These are phyloP conservation scores for Thymus quinquecostatus DNA, from an alignment of 257 asterid genomes.

Conservation along the genomic window DNA sequence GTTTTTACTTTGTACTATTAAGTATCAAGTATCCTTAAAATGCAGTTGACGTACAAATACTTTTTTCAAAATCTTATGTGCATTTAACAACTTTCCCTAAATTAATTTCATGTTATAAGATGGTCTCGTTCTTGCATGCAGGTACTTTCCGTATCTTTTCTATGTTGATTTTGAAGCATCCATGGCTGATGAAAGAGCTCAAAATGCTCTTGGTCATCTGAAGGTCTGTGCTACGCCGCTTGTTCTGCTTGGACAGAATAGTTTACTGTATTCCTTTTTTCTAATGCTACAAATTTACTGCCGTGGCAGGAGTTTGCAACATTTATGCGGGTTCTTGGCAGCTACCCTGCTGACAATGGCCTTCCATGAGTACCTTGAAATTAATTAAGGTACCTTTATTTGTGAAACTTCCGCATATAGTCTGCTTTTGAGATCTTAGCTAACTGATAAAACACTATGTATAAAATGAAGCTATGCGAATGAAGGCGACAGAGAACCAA, in stretches of 20 bases:
- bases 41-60: slow-evolving; percentile 4
- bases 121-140: slow-evolving; percentile 42
- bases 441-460: neutral
- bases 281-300: neutral
- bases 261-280: too few species aligned
- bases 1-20: neutral
- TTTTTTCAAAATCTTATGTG: slow-evolving; percentile 7
- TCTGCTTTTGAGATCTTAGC: slow-evolving; percentile 10
- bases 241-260: too few species aligned
- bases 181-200: slow-evolving; percentile 98
- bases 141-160: slow-evolving; percentile 94
- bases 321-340: slow-evolving; percentile 92
- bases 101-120: slow-evolving; percentile 27
- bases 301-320: slow-evolving; percentile 88
- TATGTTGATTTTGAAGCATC: slow-evolving; percentile 99
- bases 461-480: slow-evolving; percentile 5
- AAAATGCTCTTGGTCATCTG: slow-evolving; percentile 91
- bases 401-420: neutral
- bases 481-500: neutral
- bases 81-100: neutral
- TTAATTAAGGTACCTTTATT: slow-evolving; percentile 35
- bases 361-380: slow-evolving; percentile 48
- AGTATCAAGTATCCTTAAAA: neutral
- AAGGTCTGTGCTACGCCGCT: slow-evolving; percentile 50
- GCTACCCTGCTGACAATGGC: slow-evolving; percentile 92